Evolutionary conservation across 129 eudicot species (phyloP), one percentile per base, ranked within the genome.

Genomic region (Artemisia tridentata): DNA sequence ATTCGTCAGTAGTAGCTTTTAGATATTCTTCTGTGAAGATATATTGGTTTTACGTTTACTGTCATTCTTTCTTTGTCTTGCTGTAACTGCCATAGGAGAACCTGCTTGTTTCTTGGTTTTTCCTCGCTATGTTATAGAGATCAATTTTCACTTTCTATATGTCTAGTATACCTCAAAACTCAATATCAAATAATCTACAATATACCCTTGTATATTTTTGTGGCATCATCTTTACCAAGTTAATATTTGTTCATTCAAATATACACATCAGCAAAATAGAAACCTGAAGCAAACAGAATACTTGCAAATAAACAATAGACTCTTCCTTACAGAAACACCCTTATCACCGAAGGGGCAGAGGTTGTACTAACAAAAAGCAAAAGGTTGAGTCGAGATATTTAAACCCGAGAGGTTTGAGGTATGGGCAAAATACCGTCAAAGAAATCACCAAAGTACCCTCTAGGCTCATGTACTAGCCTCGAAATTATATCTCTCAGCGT

Each of bases 401-500:
- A 92, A 49, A 88, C 98, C 81, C 98, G 79, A 68, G 90, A 85
- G 68, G 79, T 84, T 19, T 83, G 85, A n/a, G 98, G 98, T 75
- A 84, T 75, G 16, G 98, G 98, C 77, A 88, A 58, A 57, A 86
- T 86, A 15, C 98, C 98, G 49, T 93, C 95, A 25, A 93, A 93
- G 90, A 93, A 87, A 74, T 93, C 98, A 10, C 98, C 98, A 75
- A 89, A 87, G 72, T 93, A 93, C 11, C 96, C 96, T 11, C 87
- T 90, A 50, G 98, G 98, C 77, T 93, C 98, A 54, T 89, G 91
- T 60, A 89, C 98, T 17, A 93, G 82, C 91, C 78, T 93, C 4
- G 98, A 89, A 67, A 93, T 93, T 18, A 93, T 93, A 83, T 93
- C 96, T 78, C 96, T 89, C 15, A 89, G 98, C 2, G 96, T 93